Percentiles rank a stretch among this genome's conserved stretches.
phyloP scores from a whole-genome alignment of 106 monocot species.

The Ottelia alismoides region DNA sequence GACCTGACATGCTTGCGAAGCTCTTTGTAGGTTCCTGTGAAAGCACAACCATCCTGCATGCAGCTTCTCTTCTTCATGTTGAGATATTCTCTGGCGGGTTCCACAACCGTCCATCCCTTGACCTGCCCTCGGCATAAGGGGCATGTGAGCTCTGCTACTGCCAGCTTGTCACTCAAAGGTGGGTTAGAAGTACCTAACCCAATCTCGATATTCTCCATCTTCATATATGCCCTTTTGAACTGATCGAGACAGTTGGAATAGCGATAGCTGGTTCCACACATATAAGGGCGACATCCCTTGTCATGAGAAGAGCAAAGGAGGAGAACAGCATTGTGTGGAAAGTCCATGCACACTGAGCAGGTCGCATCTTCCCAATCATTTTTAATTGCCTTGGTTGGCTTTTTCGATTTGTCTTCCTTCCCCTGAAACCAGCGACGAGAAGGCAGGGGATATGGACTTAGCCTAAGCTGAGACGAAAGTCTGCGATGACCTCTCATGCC shows the following conservation, averaged over 20 bases:
- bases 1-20: no score
- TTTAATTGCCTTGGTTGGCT: constrained; percentile 17
- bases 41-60: no score
- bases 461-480: constrained; percentile 5
- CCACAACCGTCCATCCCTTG: no score
- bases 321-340: constrained; percentile 72
- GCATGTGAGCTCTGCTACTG: no score
- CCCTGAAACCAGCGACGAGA: constrained; percentile 1
- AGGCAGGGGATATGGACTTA: constrained; percentile 24
- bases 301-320: constrained; percentile 70
- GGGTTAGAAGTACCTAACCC: no score
- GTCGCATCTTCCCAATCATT: constrained; percentile 67
- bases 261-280: constrained; percentile 66
- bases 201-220: no score
- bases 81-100: no score
- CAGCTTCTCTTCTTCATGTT: no score
- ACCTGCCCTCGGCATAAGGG: no score
- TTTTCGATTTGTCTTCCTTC: constrained; percentile 10
- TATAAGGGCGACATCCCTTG: constrained; percentile 79
- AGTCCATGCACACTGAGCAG: constrained; percentile 78
- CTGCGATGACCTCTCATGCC: constrained; percentile 6
- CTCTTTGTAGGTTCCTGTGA: no score
- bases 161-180: no score
- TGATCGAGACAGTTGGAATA: constrained; percentile 76
- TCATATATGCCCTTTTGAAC: no score